A percentile compares a stretch with the other conserved stretches of the same genome.
phyloP scores from a whole-genome alignment of 108 stramenopile species.

The Pseudonitzschia pungens region DNA sequence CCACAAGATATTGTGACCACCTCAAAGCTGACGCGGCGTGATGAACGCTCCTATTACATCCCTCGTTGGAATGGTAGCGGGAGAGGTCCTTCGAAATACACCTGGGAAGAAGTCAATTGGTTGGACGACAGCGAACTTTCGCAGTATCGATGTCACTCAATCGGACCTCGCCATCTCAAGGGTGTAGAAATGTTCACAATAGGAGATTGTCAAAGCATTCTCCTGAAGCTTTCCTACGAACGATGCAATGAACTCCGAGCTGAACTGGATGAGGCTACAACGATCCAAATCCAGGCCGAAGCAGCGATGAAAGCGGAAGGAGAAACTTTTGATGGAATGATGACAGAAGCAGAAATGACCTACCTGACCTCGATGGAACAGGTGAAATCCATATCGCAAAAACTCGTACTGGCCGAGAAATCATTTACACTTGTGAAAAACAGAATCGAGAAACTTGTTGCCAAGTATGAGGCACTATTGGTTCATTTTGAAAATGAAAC shows the following conservation, averaged over 20 bases:
- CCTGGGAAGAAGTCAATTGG: conserved; percentile 80
- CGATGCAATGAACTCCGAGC: conserved; percentile 68
- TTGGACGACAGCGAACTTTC: conserved; percentile 77
- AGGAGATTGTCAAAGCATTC: conserved; percentile 87
- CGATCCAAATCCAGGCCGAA: conserved; percentile 74
- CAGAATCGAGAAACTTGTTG: conserved; percentile 72
- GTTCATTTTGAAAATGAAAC: conserved; percentile 65
- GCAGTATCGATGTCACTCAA: conserved; percentile 71
- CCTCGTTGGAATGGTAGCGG: conserved; percentile 34
- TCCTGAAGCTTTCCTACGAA: conserved; percentile 80
- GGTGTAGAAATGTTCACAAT: conserved; percentile 89
- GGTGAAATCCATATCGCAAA: conserved; percentile 70
- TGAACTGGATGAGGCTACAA: conserved; percentile 64
- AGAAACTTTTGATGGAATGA: conserved; percentile 54
- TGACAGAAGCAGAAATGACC: conserved; percentile 81
- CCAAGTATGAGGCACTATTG: conserved; percentile 70
- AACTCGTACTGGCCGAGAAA: conserved; percentile 76
- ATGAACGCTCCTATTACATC: conserved; percentile 55
- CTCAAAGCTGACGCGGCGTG: conserved; percentile 61
- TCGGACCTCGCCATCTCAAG: conserved; percentile 72
- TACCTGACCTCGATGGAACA: conserved; percentile 70
- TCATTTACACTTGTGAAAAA: conserved; percentile 63
- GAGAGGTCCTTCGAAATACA: conserved; percentile 22
- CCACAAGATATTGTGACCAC: conserved; percentile 79
- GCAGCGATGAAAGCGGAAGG: conserved; percentile 68